Percentiles rank a stretch among this genome's conserved stretches.
These are phyloP conservation scores for Amylocystis lapponica DNA, from an alignment of 768 basidiomycete genomes.

Conservation along the genomic window DNA sequence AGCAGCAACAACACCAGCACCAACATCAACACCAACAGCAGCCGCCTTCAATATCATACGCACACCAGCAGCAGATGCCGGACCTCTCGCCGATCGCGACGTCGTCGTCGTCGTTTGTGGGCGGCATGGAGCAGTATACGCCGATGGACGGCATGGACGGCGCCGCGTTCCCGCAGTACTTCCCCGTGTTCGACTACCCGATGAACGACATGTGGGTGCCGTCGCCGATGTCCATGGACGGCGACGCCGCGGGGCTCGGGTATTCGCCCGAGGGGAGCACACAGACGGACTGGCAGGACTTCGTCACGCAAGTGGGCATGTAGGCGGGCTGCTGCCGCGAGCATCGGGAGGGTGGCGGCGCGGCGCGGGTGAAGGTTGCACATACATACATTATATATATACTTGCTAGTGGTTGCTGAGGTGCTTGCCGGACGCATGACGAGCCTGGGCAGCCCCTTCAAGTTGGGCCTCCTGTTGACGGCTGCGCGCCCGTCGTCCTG, in stretches of 20 bases:
- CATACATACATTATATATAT: no score
- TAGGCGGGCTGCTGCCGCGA: no score
- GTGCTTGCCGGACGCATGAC: no score
- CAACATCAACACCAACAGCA: slow-evolving; percentile 1
- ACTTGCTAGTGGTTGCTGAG: no score
- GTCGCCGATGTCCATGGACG: slow-evolving; percentile 22
- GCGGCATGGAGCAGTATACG: slow-evolving; percentile 2
- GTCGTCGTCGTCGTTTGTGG: slow-evolving; percentile 9
- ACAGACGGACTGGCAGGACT: slow-evolving; percentile 29
- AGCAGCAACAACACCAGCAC: not conserved
- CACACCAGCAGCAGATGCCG: not conserved
- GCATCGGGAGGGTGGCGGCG: no score
- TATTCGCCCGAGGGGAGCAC: slow-evolving; percentile 30
- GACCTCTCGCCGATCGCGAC: slow-evolving; percentile 10
- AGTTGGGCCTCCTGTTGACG: no score
- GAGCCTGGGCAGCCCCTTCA: no score
- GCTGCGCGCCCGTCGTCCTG: no score
- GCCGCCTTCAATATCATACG: slow-evolving; percentile 10
- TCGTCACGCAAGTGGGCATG: slow-evolving; percentile 27
- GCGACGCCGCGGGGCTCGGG: slow-evolving; percentile 24
- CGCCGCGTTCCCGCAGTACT: slow-evolving; percentile 55
- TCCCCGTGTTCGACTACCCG: slow-evolving; percentile 70
- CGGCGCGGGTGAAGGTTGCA: no score
- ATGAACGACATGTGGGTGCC: slow-evolving; percentile 18
- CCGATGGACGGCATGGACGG: slow-evolving; percentile 18